Base-by-base conservation (phyloP, 768 basidiomycete species). In the Phallus indusiatus region DNA sequence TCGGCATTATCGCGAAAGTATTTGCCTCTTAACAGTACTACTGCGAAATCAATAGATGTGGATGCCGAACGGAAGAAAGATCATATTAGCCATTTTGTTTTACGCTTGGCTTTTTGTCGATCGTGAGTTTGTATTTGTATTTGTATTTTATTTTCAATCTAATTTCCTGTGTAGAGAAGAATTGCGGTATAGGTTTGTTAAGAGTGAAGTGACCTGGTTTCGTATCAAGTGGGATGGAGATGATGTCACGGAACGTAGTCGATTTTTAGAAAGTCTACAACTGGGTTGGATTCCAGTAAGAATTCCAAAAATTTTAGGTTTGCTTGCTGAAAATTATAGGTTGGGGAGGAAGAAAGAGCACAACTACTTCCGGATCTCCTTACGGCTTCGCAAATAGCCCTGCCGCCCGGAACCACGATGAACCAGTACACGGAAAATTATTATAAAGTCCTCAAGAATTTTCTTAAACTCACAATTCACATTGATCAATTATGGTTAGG, bases 81-180 rank as follows among this genome's bases (percentile, higher is more conserved):
- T 70, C 86, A 91, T 66, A 76, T 96, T 12, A 85, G 94, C 10
- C 96, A 99, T 72, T 98, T 93, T 71, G 90, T 98, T 11, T 75
- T 98, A 62, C 75, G 96, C 53, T 77, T 99, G 46, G 94, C 96
- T 6, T 98, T 99, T 72, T 96, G 94, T 73, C 84, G 92, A 59
- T 92, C 93, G 94, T 98, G 72, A 69, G 94, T 84, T 5, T 35
- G 50, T 34, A 37, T 47, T 20, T 20, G 33, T 59, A 33, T 51
- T 16, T 35, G n/a, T 11, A 42, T 21, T 17, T 53, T 34, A 24
- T 20, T n/a, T n/a, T n/a, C 18, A 47, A 18, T 46, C 10, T 58
- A 56, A 36, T 34, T 21, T 24, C 61, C 22, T 12, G 10, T 57
- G 3, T 64, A 97, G 94, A 36, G 94, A 96, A 65, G 95, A 99